Base-by-base conservation (phyloP, 352 stramenopile species). In the Pythium grandisporangium region DNA sequence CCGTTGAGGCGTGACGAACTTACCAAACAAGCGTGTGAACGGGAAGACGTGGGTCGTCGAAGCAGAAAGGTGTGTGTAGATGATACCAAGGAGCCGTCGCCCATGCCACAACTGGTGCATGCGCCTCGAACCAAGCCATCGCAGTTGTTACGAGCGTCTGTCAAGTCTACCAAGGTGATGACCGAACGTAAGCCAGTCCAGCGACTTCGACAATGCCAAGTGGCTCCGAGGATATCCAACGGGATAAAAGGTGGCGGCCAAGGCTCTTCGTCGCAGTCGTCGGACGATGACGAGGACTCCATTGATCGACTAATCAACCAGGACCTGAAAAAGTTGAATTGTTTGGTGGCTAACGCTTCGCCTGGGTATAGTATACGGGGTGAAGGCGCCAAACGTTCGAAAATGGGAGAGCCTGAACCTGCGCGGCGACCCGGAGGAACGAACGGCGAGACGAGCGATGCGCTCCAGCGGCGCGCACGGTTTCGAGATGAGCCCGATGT, bases 81-180 rank as follows among this genome's bases (percentile, higher is more conserved):
- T 32, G 40, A 55, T 3, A 13, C 16, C 3, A 30, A 39, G 1
- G 45, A 45, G 2, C 27, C 81, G 17, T 64, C 45, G 13, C 67
- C 67, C 4, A 74, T 78, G 65, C 70, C 70, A 4, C 68, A 72
- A 26, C 51, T 80, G 20, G 63, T 57, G 0, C 46, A 72, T 11
- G 32, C 58, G n/a, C 58, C 70, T 0, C 61, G 48, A 16, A 56
- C 65, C 25, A 79, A 72, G 50, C 58, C 65, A 14, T 65, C 67
- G 6, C 30, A 78, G 11, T 17, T 62, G 16, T 42, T 52, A 8
- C 22, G 45, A 6, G 20, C 48, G 22, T 21, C 49, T 27, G 34
- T 27, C 42, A 32, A 51, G 20, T 14, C 13, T 34, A 17, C 42
- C 30, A 19, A 37, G 36, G 8, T 39, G 21, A 42, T 30, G 35